These are phyloP conservation scores for Massospora cicadina DNA, from an alignment of 371 early-diverging fungal species.

Conservation along the genomic window DNA sequence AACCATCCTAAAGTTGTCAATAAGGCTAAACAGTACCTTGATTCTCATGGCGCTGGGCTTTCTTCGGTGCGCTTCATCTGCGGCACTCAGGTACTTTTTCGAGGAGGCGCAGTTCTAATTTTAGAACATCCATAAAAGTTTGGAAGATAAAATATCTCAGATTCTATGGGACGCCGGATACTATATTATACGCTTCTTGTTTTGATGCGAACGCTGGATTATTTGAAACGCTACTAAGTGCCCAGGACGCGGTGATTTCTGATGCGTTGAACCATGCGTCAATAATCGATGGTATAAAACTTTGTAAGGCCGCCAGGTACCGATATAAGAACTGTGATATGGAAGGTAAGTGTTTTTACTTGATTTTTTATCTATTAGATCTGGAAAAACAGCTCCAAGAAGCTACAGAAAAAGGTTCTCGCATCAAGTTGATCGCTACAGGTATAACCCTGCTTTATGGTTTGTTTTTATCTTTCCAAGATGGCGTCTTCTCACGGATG, in stretches of 20 bases:
- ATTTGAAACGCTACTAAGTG: constrained; percentile 34
- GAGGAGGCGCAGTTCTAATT: constrained; percentile 1
- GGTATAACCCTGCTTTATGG: constrained; percentile 9
- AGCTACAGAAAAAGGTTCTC: constrained; percentile 25
- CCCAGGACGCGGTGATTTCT: constrained; percentile 38
- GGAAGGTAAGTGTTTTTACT: constrained; percentile 13
- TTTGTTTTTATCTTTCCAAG: constrained; percentile 13
- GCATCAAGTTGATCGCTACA: constrained; percentile 33
- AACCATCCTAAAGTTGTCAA: constrained; percentile 28
- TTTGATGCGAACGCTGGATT: constrained; percentile 48
- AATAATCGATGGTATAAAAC: constrained; percentile 42
- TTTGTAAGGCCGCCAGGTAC: constrained; percentile 38
- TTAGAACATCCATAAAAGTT: constrained; percentile 33
- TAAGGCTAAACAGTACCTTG: constrained; percentile 23
- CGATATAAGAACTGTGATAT: constrained; percentile 36
- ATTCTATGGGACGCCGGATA: constrained; percentile 35
- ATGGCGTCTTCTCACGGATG: constrained; percentile 53
- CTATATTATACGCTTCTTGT: constrained; percentile 42
- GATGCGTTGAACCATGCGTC: constrained; percentile 43
- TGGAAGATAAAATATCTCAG: constrained; percentile 28
- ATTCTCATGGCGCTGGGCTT: constrained; percentile 33
- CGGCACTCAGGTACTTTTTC: constrained; percentile 27
- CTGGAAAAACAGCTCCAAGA: constrained; percentile 26
- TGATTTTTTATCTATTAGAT: constrained; percentile 15
- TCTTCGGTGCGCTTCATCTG: constrained; percentile 44